phyloP scores from a whole-genome alignment of 352 stramenopile species.

The Globisporangium uncinulatum region DNA sequence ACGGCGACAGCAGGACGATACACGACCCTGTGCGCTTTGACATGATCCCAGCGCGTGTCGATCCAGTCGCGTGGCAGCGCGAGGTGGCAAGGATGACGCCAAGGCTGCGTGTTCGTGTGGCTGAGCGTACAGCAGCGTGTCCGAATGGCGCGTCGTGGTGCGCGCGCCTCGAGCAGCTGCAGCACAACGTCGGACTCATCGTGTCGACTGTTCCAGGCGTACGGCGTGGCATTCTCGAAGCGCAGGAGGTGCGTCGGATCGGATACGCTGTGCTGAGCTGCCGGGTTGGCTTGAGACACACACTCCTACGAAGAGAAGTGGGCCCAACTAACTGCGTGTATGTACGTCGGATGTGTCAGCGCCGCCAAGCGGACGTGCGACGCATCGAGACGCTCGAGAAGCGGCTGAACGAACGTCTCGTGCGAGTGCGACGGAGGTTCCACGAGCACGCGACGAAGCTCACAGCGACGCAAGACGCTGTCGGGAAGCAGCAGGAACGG shows the following conservation, averaged over 20 bases:
- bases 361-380: conserved; percentile 13
- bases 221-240: conserved; percentile 15
- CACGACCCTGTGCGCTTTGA: conserved; percentile 12
- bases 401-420: conserved; percentile 24
- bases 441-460: conserved; percentile 22
- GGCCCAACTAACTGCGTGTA: neutral
- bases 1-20: neutral
- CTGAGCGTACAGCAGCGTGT: conserved; percentile 15
- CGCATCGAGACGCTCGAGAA: conserved; percentile 31
- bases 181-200: conserved; percentile 18
- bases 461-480: conserved; percentile 4
- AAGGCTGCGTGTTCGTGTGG: conserved; percentile 23
- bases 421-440: conserved; percentile 21
- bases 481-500: conserved; percentile 14
- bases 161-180: conserved; percentile 23
- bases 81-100: conserved; percentile 33
- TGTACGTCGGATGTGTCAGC: conserved; percentile 7
- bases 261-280: neutral
- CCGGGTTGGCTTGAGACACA: neutral
- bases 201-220: conserved; percentile 9
- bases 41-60: conserved; percentile 40
- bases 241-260: conserved; percentile 15
- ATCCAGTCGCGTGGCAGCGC: conserved; percentile 29
- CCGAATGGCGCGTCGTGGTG: conserved; percentile 22
- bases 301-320: neutral